phyloP scores from a whole-genome alignment of 371 early-diverging fungal species.

The Rhizopus microsporus region DNA sequence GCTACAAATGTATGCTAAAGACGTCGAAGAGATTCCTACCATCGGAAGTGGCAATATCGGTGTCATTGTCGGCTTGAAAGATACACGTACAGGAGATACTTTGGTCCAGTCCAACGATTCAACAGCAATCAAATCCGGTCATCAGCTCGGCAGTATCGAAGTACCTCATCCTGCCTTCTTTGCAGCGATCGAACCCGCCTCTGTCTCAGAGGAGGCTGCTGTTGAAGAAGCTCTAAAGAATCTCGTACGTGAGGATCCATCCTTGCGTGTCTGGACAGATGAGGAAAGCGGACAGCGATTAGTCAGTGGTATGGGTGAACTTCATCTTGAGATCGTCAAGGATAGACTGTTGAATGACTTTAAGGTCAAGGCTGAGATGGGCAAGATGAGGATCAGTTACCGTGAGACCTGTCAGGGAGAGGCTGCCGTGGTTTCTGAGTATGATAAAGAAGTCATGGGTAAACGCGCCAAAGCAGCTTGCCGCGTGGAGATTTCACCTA shows the following conservation, averaged over 20 bases:
- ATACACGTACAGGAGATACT: constrained; percentile 93
- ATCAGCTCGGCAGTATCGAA: constrained; percentile 72
- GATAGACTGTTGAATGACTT: constrained; percentile 81
- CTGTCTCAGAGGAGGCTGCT: constrained; percentile 75
- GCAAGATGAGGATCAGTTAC: constrained; percentile 86
- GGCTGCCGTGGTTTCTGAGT: constrained; percentile 33
- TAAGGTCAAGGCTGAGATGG: constrained; percentile 80
- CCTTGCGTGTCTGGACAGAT: constrained; percentile 72
- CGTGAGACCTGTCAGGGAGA: constrained; percentile 72
- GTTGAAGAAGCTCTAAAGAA: constrained; percentile 76
- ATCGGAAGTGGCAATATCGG: constrained; percentile 88
- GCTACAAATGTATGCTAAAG: constrained; percentile 91
- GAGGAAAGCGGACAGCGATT: constrained; percentile 89
- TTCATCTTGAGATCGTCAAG: constrained; percentile 91
- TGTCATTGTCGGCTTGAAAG: constrained; percentile 84
- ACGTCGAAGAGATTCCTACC: constrained; percentile 80
- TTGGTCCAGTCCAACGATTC: constrained; percentile 63
- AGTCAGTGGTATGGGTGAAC: constrained; percentile 96
- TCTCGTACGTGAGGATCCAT: constrained; percentile 89
- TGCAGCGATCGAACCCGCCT: constrained; percentile 78
- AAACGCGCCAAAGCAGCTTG: constrained; percentile 69
- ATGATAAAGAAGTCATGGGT: constrained; percentile 76
- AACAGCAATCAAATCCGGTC: constrained; percentile 40
- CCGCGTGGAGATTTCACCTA: constrained; percentile 52
- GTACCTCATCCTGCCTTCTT: constrained; percentile 94